Base-by-base conservation (phyloP, 208 protist genomes). In the Leishmania turanica region DNA sequence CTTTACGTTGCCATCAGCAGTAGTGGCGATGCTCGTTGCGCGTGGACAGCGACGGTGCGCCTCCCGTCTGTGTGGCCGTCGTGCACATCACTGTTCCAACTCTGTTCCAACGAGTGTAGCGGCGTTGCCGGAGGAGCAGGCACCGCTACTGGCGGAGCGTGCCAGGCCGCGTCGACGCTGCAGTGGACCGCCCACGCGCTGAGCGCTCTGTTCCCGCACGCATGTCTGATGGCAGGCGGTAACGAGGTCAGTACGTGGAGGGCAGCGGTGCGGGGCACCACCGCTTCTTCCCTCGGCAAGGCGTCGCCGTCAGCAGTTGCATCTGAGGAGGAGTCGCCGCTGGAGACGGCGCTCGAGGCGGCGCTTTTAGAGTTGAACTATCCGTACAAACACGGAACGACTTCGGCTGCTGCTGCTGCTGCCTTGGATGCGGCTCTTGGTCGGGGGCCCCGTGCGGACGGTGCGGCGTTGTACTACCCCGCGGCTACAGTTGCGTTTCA, bases 121-220 rank as follows among this genome's bases (percentile, higher is more conserved):
- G 70, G 70, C 1, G 31, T 75, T 47, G 24, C 66, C 7, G 56
- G 21, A 77, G 74, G 37, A 49, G 74, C 51, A 66, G 74, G 47
- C 27, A n/a, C 37, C 34, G 37, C 37, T 24, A 68, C 74, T 21
- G 15, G 21, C 42, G 34, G 37, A 58, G 7, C 42, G 24, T 51
- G 4, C 49, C 51, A 62, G 75, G 11, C 51, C 31, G n/a, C 45
- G 45, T 49, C 54, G 11, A 54, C 75, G 70, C 68, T 65, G 42
- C 47, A 78, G 31, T 80, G 81, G 58, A 21, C 72, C 1, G 60
- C 71, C 19, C 81, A 85, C 64, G 77, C 81, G 27, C 34, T 85
- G 34, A 81, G 62, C 11, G 81, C 81, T 9, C 53, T 78, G 8
- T 62, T 79, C 21, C 77, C 81, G 6, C 27, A 45, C 17, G 27